Base-by-base conservation (phyloP, 495 filamentous ascomycete species). In the Xylaria sp. region DNA sequence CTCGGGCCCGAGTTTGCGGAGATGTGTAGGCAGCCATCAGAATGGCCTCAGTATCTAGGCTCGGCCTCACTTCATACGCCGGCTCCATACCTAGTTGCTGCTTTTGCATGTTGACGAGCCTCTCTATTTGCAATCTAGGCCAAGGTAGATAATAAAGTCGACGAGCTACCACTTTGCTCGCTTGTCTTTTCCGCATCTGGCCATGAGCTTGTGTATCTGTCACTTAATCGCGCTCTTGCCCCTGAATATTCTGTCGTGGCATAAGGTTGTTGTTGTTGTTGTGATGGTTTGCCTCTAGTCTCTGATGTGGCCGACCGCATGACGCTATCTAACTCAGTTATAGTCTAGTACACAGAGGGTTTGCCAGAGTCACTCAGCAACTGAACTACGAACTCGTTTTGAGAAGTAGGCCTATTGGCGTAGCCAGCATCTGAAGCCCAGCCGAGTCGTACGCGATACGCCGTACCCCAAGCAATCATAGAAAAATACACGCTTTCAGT, bases 111-210 rank as follows among this genome's bases (percentile, higher is more conserved):
- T 77, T 74, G 67, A 70, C 67, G 68, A 74, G 71, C 64, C 64
- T 72, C 48, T 72, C 48, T 75, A 71, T 72, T 70, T 74, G 69
- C 62, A 69, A 15, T 73, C 69, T 37, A 71, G 37, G 63, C 65
- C 66, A 72, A 55, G 41, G 52, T 53, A 61, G 65, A 70, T 69
- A 41, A 70, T 50, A 43, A 53, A 70, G 31, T 12, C 17, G 46
- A 67, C 62, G 68, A 73, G 43, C 74, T 69, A 70, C 77, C 73
- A 46, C 72, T 77, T 71, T 67, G 65, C 73, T 79, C 77, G 77
- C 77, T 76, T 79, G 73, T 70, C 58, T 74, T 76, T 79, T 73
- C 77, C 77, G 59, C 35, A 75, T 77, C 69, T 59, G 75, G 77
- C 65, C 58, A 26, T 63, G 62, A 70, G 40, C 62, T 44, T 63